These are phyloP conservation scores for Carallia pectinifolia DNA, from an alignment of 345 rosid species.

Conservation along the genomic window DNA sequence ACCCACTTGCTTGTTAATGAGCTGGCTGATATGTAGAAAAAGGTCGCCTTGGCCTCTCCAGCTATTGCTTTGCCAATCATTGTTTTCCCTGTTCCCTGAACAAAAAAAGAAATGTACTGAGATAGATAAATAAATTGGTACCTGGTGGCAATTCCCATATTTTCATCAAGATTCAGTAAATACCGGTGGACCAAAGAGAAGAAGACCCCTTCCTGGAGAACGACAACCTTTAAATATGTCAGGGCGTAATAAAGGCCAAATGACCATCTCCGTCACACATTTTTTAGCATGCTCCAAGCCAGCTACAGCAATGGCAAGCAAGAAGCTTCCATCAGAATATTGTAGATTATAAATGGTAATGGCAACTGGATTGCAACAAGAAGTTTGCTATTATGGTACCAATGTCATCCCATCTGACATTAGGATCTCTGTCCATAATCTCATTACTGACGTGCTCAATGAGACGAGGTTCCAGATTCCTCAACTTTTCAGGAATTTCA, in stretches of 20 bases:
- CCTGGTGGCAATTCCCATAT: constrained; percentile 8
- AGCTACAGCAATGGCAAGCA: constrained; percentile 49
- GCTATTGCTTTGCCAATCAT: constrained; percentile 99
- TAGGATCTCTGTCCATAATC: constrained; percentile 94
- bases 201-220: constrained; percentile 98
- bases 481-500: constrained; percentile 91
- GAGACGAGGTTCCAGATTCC: constrained; percentile 94
- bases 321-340: constrained; percentile 25
- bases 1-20: constrained; percentile 99
- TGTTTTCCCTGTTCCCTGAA: constrained; percentile 94
- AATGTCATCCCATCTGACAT: constrained; percentile 96
- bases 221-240: constrained; percentile 97
- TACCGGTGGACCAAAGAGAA: constrained; percentile 98
- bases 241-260: constrained; percentile 96
- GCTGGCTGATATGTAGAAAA: constrained; percentile 97
- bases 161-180: constrained; percentile 25
- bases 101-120: constrained; percentile 19
- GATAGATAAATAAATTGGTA: constrained; percentile 16
- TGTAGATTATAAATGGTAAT: background rate
- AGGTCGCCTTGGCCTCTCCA: constrained; percentile 99
- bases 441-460: constrained; percentile 97
- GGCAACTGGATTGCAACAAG: background rate
- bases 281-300: constrained; percentile 99
- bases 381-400: constrained; percentile 46
- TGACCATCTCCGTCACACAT: constrained; percentile 97